Conservation (phyloP, 75 land plant genomes). For the Ceratopteris richardii region DNA sequence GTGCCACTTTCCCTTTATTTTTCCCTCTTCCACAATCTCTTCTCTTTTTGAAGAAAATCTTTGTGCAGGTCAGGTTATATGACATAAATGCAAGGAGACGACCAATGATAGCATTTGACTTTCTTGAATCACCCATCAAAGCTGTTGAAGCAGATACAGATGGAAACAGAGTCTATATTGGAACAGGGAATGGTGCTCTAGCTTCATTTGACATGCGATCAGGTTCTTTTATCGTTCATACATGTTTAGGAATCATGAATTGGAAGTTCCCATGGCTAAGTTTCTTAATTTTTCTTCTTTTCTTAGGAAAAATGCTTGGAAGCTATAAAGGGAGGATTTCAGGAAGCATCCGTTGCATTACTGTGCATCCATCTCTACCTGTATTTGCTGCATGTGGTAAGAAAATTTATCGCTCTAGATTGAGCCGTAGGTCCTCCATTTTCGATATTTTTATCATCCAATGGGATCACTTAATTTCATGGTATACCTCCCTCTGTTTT, state of each 20-base stretch:
- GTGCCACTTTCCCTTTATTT: too few relatives aligned
- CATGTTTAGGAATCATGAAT: neutral
- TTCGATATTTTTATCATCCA: too few relatives aligned
- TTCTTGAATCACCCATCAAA: slow-evolving; percentile 76
- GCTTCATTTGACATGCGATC: slow-evolving; percentile 95
- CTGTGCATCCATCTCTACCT: slow-evolving; percentile 67
- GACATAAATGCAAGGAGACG: slow-evolving; percentile 75
- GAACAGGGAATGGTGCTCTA: slow-evolving; percentile 79
- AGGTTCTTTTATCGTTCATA: slow-evolving; percentile 29
- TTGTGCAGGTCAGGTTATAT: slow-evolving; percentile 52
- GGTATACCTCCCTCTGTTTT: too few relatives aligned
- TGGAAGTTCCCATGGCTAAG: neutral
- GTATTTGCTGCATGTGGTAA: slow-evolving; percentile 88
- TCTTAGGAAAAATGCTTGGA: slow-evolving; percentile 69
- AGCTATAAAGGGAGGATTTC: slow-evolving; percentile 74
- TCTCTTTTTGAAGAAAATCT: too few relatives aligned
- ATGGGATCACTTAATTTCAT: too few relatives aligned
- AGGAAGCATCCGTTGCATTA: slow-evolving; percentile 86
- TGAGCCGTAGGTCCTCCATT: too few relatives aligned
- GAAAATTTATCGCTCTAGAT: too few relatives aligned
- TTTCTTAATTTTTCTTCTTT: neutral
- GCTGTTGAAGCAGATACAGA: slow-evolving; percentile 65
- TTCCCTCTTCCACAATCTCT: too few relatives aligned
- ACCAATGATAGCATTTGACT: slow-evolving; percentile 67
- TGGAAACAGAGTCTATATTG: slow-evolving; percentile 71